Evolutionary conservation across 106 monocot species (phyloP).

Genomic region (Dendrobium chrysotoxum): DNA sequence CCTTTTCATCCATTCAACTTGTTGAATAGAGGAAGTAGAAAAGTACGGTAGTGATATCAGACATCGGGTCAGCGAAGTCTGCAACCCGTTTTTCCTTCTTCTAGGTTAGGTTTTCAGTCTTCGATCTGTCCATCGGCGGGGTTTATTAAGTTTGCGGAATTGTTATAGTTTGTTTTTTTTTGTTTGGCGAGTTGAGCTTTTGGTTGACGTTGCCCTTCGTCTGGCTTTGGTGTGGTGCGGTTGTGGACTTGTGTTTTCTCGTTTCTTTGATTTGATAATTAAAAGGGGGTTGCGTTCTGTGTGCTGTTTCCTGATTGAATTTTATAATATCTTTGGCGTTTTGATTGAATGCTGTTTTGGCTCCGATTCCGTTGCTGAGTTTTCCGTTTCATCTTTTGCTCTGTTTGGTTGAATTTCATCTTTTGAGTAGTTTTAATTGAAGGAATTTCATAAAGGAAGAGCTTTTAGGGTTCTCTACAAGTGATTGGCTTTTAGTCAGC

Average conservation of each 20-base stretch:
- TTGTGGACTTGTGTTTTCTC: not conserved
- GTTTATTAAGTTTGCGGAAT: not conserved
- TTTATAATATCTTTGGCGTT: not conserved
- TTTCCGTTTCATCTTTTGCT: not conserved
- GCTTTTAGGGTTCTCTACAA: too few species aligned
- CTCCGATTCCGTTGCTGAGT: not conserved
- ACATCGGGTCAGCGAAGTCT: too few species aligned
- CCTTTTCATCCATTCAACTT: too few species aligned
- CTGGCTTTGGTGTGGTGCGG: not conserved
- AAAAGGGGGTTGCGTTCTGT: not conserved
- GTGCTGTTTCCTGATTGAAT: slow-evolving; percentile 1
- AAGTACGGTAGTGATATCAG: too few species aligned
- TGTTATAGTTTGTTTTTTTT: not conserved
- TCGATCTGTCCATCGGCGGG: not conserved
- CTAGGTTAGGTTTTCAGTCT: too few species aligned
- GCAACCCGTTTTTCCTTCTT: too few species aligned
- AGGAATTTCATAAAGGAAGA: too few species aligned
- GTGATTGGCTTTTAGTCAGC: too few species aligned
- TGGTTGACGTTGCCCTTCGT: not conserved
- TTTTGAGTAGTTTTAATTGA: too few species aligned
- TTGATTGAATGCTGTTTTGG: not conserved
- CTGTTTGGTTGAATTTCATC: not conserved
- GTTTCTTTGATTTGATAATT: not conserved
- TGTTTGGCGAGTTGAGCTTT: not conserved
- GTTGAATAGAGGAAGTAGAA: too few species aligned